Conservation (phyloP, 148 eudicot species). For the Cornus kousa region DNA sequence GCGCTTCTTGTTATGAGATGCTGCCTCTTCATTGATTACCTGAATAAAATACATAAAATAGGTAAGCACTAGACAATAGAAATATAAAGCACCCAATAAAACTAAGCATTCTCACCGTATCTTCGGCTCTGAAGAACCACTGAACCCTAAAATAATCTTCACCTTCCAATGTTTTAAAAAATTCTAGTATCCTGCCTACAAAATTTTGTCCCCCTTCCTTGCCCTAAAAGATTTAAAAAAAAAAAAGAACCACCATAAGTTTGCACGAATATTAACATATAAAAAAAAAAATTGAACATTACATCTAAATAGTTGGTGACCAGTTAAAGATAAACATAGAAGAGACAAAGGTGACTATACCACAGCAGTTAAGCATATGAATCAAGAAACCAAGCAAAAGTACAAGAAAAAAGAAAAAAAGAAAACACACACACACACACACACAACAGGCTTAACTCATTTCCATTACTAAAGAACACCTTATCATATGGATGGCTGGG, state of each 20-base stretch:
- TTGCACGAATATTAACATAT: neutral
- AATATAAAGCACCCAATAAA: neutral
- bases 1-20: constrained; percentile 34
- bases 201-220: constrained; percentile 19
- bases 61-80: neutral
- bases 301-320: neutral
- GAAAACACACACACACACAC: neutral
- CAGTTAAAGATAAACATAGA: neutral
- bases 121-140: constrained; percentile 44
- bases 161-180: constrained; percentile 34
- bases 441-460: neutral
- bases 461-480: neutral
- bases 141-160: constrained; percentile 44
- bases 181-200: constrained; percentile 40
- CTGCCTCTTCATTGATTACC: constrained; percentile 36
- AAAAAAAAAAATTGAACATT: neutral
- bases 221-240: constrained; percentile 26
- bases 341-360: neutral
- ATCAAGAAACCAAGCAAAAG: neutral
- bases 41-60: constrained; percentile 11
- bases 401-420: neutral
- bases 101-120: constrained; percentile 26
- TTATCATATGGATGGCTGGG: neutral
- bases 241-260: neutral
- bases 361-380: neutral